Base-by-base conservation (phyloP, 805 yeast genomes). In the Kodamaea neixiangensis region DNA sequence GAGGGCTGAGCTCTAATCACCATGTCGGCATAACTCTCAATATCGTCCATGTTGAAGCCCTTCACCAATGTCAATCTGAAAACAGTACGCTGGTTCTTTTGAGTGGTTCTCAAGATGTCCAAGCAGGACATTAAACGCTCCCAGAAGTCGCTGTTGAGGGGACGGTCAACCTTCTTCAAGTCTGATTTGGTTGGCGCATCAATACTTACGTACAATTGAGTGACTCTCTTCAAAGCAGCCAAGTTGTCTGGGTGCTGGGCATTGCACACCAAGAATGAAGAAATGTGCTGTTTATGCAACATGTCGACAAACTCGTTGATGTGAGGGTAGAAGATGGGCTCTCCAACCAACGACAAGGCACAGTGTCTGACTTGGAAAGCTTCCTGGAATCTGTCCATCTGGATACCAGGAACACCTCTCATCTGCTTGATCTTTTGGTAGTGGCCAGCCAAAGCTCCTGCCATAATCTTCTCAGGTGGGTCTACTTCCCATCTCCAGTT, bases 401-500 rank as follows among this genome's bases (percentile, higher is more conserved):
- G 87, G 47, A 92, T 89, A 33, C 97, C 97, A 0, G 97, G 97
- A 41, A 92, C 96, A 54, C 97, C 97, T 63, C 96, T 78, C 92
- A 91, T 84, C 69, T 89, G 96, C 67, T 91, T 92, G 64, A 91
- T 92, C 64, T 91, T 91, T 54, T 88, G 83, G 67, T 92, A 92
- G 65, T 91, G 97, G 3, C 96, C 97, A 56, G 79, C 83, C 42
- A 91, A 69, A 0, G 97, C 97, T 22, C 97, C 97, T 43, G 87
- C 82, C 50, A 91, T 65, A 46, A 91, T 89, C 53, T 76, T 84
- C 58, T 89, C 92, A 0, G 97, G 97, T 17, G 86, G 85, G 67
- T 91, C 97, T 11, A 90, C 88, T 61, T 90, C 93, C 97, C 97
- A 91, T 61, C 97, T 76, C 97, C 97, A 91, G 55, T 73, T 74